These are phyloP conservation scores for Soucietia sequanensis DNA, from an alignment of 805 yeast species.

Conservation along the genomic window DNA sequence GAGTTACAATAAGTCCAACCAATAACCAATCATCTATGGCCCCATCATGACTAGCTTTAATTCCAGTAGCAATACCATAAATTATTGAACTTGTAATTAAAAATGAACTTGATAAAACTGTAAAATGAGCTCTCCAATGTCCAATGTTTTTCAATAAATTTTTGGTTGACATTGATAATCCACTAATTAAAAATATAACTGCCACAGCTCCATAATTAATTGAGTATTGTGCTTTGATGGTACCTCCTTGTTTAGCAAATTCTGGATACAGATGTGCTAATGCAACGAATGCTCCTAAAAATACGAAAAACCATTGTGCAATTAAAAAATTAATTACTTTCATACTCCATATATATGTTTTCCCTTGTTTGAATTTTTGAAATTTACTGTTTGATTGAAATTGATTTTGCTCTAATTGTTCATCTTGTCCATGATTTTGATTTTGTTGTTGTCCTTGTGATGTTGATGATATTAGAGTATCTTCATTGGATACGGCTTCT, in stretches of 20 bases:
- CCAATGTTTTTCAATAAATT: slow-evolving; percentile 60
- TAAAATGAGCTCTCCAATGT: slow-evolving; percentile 81
- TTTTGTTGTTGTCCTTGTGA: too few species aligned
- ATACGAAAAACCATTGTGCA: slow-evolving; percentile 73
- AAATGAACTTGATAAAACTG: slow-evolving; percentile 67
- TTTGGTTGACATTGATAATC: slow-evolving; percentile 70
- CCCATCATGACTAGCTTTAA: slow-evolving; percentile 54
- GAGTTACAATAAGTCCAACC: slow-evolving; percentile 79
- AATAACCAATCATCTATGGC: slow-evolving; percentile 74
- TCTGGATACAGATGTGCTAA: slow-evolving; percentile 77
- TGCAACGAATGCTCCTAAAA: slow-evolving; percentile 69
- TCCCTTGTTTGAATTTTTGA: slow-evolving; percentile 9
- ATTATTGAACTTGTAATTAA: slow-evolving; percentile 68
- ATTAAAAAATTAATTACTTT: slow-evolving; percentile 25
- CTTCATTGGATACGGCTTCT: too few species aligned
- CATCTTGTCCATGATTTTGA: too few species aligned
- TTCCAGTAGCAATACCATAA: slow-evolving; percentile 70
- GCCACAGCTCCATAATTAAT: slow-evolving; percentile 89
- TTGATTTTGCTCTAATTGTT: too few species aligned
- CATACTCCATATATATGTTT: slow-evolving; percentile 10
- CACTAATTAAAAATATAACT: slow-evolving; percentile 76
- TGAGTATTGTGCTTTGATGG: slow-evolving; percentile 68
- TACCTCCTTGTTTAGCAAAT: slow-evolving; percentile 82
- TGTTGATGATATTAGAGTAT: too few species aligned
- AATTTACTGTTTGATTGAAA: too few species aligned